Evolutionary conservation across 1,284 basidiomycete species (phyloP), one percentile per base, ranked within the genome.

Genomic region (Ceratobasidium sp.): DNA sequence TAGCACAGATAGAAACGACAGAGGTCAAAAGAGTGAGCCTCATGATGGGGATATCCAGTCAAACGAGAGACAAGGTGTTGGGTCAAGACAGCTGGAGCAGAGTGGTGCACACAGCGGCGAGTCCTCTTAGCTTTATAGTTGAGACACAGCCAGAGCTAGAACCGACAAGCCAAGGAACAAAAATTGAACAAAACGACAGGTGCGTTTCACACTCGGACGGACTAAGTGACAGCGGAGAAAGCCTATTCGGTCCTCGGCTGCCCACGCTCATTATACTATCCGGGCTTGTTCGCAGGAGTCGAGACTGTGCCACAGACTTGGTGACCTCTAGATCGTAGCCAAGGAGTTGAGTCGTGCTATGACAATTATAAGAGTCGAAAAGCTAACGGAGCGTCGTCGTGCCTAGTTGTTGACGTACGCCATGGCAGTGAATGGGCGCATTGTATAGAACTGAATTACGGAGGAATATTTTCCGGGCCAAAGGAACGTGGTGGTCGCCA

Each of bases 11-110:
- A 46, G 70, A 73, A 15, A 73, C 12, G 15, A 55, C 56, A 49
- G 58, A 73, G 23, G 60, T 7, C 23, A 73, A 63, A 73, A 73
- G 56, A 49, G 40, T 12, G 70, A 73, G 58, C 44, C 58, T 42
- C 70, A 73, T 73, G 51, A 2, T 71, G 60, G 10, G n/a, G n/a
- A n/a, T n/a, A n/a, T n/a, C 13, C 15, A 44, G 26, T 4, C 23
- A 60, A 58, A 71, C 13, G 42, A 58, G 55, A 33, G 55, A 60
- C 39, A 42, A 44, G 4, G 69, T n/a, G 44, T 4, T 39, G 26
- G 20, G 23, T 28, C 28, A 26, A 42, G 33, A 58, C 15, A 42
- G 44, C 20, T 13, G 10, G 69, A 71, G 53, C 7, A n/a, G 49
- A 49, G 26, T 26, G 15, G n/a, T 18, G 15, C 18, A 20, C n/a